These are phyloP conservation scores for Aspergillus wentii DNA, from an alignment of 495 filamentous ascomycete genomes.

Conservation along the genomic window DNA sequence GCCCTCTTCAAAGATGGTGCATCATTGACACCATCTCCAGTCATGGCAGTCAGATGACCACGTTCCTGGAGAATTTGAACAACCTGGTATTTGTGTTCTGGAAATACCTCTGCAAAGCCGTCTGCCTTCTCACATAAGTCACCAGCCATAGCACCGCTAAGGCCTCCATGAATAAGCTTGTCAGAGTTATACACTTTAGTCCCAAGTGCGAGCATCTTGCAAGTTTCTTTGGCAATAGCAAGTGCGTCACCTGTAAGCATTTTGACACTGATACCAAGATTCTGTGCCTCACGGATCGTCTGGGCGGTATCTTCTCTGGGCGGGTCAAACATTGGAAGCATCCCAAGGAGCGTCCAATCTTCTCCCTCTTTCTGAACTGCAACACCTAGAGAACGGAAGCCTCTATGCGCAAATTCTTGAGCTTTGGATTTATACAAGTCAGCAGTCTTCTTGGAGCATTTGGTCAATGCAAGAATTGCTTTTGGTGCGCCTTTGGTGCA, in stretches of 20 bases:
- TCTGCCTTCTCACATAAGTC: constrained; percentile 70
- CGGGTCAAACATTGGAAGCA: constrained; percentile 73
- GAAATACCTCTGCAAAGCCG: constrained; percentile 85
- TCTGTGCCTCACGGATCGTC: constrained; percentile 67
- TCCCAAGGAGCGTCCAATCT: constrained; percentile 61
- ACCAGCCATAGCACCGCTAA: constrained; percentile 63
- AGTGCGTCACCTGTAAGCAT: constrained; percentile 75
- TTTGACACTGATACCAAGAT: constrained; percentile 67
- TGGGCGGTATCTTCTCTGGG: constrained; percentile 72
- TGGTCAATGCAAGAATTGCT: constrained; percentile 59
- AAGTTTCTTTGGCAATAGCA: constrained; percentile 72
- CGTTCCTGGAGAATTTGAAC: constrained; percentile 96
- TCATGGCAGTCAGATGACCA: constrained; percentile 96
- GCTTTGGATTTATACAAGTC: constrained; percentile 60
- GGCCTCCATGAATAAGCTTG: constrained; percentile 64
- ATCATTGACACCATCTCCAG: constrained; percentile 97
- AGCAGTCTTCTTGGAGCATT: constrained; percentile 55
- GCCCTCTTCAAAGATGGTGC: constrained; percentile 95
- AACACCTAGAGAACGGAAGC: constrained; percentile 72
- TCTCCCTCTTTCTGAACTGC: constrained; percentile 59
- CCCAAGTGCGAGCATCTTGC: constrained; percentile 71
- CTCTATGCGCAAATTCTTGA: constrained; percentile 67
- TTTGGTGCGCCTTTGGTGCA: constrained; percentile 72
- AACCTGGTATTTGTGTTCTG: constrained; percentile 97
- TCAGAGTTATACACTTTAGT: constrained; percentile 73